Conservation (phyloP, 1,139 yeast species). For the Saccharomyces hybrid region DNA sequence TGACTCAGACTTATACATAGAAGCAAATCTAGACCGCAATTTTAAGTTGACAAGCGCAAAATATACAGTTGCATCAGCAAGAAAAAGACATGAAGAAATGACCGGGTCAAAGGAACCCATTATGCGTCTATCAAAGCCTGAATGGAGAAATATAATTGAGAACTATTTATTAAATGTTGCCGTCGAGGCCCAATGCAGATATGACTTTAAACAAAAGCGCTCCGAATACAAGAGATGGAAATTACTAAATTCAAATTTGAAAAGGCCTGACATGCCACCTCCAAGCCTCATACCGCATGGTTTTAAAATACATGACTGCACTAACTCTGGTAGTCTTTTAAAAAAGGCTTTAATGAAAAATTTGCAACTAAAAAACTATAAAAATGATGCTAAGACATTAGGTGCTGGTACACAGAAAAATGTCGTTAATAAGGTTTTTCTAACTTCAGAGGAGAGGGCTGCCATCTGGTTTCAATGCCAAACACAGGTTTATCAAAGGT, state of each 20-base stretch:
- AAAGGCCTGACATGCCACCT: slow-evolving; percentile 30
- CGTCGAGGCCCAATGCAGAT: slow-evolving; percentile 61
- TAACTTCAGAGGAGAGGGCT: slow-evolving; percentile 48
- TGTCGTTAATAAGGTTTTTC: slow-evolving; percentile 21
- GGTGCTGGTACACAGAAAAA: slow-evolving; percentile 1
- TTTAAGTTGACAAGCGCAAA: slow-evolving; percentile 51
- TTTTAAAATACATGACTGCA: slow-evolving; percentile 4
- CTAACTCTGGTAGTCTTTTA: slow-evolving; percentile 12
- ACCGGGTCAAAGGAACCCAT: slow-evolving; percentile 21
- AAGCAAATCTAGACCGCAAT: slow-evolving; percentile 44
- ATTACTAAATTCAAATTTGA: slow-evolving; percentile 19
- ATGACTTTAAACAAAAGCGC: slow-evolving; percentile 46
- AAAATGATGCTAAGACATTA: slow-evolving; percentile 3
- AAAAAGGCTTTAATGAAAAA: slow-evolving; percentile 26
- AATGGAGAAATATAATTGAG: slow-evolving; percentile 64
- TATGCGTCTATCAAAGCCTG: slow-evolving; percentile 38
- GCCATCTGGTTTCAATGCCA: slow-evolving; percentile 56
- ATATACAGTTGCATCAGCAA: slow-evolving; percentile 50
- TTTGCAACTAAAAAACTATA: slow-evolving; percentile 15
- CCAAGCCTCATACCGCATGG: slow-evolving; percentile 23
- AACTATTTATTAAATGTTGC: slow-evolving; percentile 55
- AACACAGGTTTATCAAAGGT: slow-evolving; percentile 43
- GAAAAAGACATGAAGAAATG: slow-evolving; percentile 38
- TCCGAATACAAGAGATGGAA: slow-evolving; percentile 37
- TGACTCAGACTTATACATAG: slow-evolving; percentile 49